phyloP scores from a whole-genome alignment of 306 rosid species.

The Cucurbita pepo region DNA sequence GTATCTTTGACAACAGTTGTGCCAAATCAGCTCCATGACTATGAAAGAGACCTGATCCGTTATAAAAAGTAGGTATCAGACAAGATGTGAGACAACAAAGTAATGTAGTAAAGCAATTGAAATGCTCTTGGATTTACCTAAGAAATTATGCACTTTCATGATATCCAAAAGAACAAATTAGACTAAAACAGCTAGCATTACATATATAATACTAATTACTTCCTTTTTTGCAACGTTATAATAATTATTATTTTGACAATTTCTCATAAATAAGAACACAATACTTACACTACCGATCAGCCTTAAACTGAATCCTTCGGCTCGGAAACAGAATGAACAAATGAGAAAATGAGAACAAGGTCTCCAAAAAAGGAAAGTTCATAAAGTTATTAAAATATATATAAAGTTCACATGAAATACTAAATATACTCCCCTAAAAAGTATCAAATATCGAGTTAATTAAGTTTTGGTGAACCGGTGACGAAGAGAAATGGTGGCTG shows the following conservation, averaged over 20 bases:
- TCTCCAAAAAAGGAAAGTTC: neutral
- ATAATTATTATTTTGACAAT: neutral
- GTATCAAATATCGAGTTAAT: neutral
- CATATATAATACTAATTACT: neutral
- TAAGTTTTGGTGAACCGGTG: too few species aligned
- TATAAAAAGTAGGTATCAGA: neutral
- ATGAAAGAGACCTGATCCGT: constrained; percentile 23
- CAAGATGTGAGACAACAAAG: neutral
- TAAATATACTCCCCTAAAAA: neutral
- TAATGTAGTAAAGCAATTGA: neutral
- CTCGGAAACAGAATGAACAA: neutral
- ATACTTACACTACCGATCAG: neutral
- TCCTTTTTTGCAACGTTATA: neutral
- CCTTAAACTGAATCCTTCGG: neutral
- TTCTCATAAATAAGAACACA: neutral
- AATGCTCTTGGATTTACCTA: neutral
- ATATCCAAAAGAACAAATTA: neutral
- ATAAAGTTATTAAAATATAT: too few species aligned
- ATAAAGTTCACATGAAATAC: neutral
- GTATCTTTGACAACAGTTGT: constrained; percentile 36
- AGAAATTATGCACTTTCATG: neutral
- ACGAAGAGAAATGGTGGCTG: too few species aligned
- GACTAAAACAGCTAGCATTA: neutral
- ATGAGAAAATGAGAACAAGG: neutral
- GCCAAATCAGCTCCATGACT: constrained; percentile 20